These are phyloP conservation scores for Phytophthora citricola DNA, from an alignment of 352 stramenopile species.

Conservation along the genomic window DNA sequence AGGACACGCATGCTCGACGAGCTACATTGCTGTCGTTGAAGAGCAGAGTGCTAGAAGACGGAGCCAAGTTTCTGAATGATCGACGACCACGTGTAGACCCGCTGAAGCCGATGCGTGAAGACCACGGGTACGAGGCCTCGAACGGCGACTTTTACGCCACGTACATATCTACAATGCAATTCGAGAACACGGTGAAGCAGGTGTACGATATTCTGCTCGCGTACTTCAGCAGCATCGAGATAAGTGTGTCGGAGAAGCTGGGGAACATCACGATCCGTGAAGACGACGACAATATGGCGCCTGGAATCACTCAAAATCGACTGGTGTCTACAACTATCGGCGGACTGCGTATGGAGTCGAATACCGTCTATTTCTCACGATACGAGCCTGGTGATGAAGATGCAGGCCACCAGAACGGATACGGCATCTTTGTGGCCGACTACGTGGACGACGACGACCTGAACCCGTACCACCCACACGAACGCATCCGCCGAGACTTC, in stretches of 20 bases:
- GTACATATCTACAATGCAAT: conserved; percentile 38
- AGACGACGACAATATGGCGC: conserved; percentile 44
- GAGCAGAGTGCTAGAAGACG: conserved; percentile 33
- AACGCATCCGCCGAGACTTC: conserved; percentile 52
- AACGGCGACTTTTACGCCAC: conserved; percentile 40
- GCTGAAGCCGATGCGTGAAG: conserved; percentile 40
- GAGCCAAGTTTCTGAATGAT: conserved; percentile 35
- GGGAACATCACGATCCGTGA: conserved; percentile 57
- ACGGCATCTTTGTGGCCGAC: conserved; percentile 51
- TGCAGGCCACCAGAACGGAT: conserved; percentile 25
- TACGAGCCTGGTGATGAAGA: conserved; percentile 31
- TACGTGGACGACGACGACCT: conserved; percentile 57
- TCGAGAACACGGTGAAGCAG: conserved; percentile 48
- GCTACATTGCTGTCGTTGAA: conserved; percentile 32
- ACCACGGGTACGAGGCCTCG: conserved; percentile 39
- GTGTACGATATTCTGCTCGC: conserved; percentile 55
- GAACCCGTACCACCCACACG: conserved; percentile 48
- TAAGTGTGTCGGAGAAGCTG: conserved; percentile 58
- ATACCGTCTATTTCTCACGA: conserved; percentile 44
- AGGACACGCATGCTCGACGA: conserved; percentile 25
- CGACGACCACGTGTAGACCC: conserved; percentile 33
- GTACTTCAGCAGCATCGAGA: conserved; percentile 53
- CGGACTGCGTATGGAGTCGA: conserved; percentile 50
- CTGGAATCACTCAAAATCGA: conserved; percentile 47
- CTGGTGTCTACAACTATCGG: conserved; percentile 42